Percentiles rank a stretch among this genome's conserved stretches.
These are phyloP conservation scores for Mycena haematopus DNA, from an alignment of 768 basidiomycete species.

Conservation along the genomic window DNA sequence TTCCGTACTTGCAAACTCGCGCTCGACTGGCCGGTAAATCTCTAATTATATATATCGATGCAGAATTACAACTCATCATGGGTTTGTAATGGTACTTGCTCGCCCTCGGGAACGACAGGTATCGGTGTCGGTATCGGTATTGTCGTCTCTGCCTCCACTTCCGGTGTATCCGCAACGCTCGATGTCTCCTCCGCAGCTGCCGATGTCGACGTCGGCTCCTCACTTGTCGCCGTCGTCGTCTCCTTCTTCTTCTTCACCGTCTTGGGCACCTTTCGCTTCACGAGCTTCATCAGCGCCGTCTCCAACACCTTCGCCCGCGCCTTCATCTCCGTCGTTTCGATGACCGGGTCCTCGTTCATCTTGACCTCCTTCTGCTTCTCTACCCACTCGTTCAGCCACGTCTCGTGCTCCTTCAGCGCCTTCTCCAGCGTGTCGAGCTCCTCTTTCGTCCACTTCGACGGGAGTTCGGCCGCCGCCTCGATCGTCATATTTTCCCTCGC, in stretches of 20 bases:
- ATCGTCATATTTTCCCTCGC: constrained; percentile 77
- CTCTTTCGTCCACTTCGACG: constrained; percentile 84
- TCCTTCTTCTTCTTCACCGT: constrained; percentile 57
- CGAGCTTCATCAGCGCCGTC: constrained; percentile 70
- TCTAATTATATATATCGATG: constrained; percentile 24
- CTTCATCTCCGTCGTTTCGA: constrained; percentile 86
- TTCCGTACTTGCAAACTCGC: no score
- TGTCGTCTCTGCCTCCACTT: constrained; percentile 19
- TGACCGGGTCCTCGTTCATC: constrained; percentile 83
- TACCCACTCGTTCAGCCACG: constrained; percentile 83
- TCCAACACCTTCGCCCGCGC: constrained; percentile 82
- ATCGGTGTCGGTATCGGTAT: constrained; percentile 26
- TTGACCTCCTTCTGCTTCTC: constrained; percentile 81
- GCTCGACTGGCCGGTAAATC: constrained; percentile 10
- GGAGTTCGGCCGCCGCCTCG: constrained; percentile 63
- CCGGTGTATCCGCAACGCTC: constrained; percentile 30
- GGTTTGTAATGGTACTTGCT: constrained; percentile 23
- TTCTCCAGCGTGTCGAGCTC: constrained; percentile 84
- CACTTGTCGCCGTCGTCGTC: constrained; percentile 37
- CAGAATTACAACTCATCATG: constrained; percentile 28
- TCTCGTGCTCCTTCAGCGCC: constrained; percentile 77
- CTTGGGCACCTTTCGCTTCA: constrained; percentile 74
- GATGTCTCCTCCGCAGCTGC: constrained; percentile 25
- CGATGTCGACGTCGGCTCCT: constrained; percentile 32
- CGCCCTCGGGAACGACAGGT: constrained; percentile 16